Evolutionary conservation across 2,329 filamentous ascomycete genomes (phyloP).

Genomic region (Anthostomella pinea): DNA sequence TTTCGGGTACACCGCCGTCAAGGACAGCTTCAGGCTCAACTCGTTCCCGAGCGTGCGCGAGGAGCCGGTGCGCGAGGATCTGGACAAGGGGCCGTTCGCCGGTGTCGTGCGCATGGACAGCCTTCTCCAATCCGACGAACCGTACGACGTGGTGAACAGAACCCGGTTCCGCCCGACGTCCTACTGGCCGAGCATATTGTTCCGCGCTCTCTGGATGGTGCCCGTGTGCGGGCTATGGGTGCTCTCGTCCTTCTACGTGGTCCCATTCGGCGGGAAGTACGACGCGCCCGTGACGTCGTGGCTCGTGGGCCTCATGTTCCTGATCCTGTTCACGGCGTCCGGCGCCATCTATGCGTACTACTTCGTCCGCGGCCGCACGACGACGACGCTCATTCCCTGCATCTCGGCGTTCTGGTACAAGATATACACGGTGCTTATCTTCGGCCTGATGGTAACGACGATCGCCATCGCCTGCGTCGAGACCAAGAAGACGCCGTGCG

Average conservation of each 20-base stretch:
- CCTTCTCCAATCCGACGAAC: neutral
- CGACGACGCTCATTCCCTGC: slow-evolving; percentile 27
- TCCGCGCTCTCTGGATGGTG: slow-evolving; percentile 11
- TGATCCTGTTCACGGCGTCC: slow-evolving; percentile 13
- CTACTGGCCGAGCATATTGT: slow-evolving; percentile 10
- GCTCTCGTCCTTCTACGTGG: neutral
- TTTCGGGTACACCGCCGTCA: neutral
- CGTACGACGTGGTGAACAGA: neutral
- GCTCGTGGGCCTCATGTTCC: slow-evolving; percentile 14
- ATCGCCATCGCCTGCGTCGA: neutral
- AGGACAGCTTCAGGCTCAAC: neutral
- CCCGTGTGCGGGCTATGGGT: slow-evolving; percentile 3
- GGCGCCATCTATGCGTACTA: slow-evolving; percentile 15
- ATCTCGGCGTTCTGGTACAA: slow-evolving; percentile 24
- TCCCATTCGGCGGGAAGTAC: slow-evolving; percentile 1
- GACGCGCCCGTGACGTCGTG: slow-evolving; percentile 4
- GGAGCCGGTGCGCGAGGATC: too few relatives aligned
- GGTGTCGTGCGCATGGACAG: slow-evolving; percentile 1
- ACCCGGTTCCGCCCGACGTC: slow-evolving; percentile 6
- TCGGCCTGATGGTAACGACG: neutral
- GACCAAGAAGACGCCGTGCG: slow-evolving; percentile 1
- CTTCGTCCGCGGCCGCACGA: slow-evolving; percentile 11
- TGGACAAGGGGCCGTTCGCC: neutral
- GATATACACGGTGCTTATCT: slow-evolving; percentile 16
- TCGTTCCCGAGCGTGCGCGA: too few relatives aligned